These are phyloP conservation scores for Epichloe gansuensis DNA, from an alignment of 2,329 filamentous ascomycete genomes.

Conservation along the genomic window DNA sequence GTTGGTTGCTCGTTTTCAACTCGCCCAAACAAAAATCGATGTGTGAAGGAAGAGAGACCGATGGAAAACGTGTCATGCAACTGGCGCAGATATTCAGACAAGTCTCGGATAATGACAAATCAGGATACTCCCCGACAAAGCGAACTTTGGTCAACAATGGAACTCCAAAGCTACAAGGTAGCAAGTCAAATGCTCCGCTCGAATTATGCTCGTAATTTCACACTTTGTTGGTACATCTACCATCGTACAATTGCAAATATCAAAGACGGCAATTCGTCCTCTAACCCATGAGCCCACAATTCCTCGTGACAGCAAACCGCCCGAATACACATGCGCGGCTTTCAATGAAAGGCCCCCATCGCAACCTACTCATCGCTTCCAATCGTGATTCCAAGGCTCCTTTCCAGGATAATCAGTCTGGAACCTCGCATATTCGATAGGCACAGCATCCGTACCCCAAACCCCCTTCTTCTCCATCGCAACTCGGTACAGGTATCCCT, in stretches of 20 bases:
- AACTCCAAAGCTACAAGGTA: too few species aligned
- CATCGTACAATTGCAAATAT: background rate
- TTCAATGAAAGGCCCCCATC: background rate
- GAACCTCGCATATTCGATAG: slow-evolving; percentile 78
- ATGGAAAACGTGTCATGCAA: background rate
- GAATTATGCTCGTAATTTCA: background rate
- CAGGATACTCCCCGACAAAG: too few species aligned
- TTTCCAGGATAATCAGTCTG: slow-evolving; percentile 72
- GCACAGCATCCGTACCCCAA: slow-evolving; percentile 58
- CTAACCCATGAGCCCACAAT: background rate
- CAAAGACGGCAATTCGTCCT: too few species aligned
- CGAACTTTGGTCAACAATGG: too few species aligned
- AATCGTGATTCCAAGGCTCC: slow-evolving; percentile 84
- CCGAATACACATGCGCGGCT: background rate
- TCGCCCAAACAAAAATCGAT: background rate
- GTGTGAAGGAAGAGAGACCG: background rate
- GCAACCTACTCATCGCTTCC: slow-evolving; percentile 48
- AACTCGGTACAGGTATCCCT: slow-evolving; percentile 68
- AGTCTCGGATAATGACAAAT: background rate
- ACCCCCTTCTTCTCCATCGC: slow-evolving; percentile 86
- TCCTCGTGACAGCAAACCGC: background rate
- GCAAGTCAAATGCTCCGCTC: too few species aligned
- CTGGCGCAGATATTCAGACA: background rate
- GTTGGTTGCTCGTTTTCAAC: background rate
- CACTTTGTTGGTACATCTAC: background rate